phyloP scores from a whole-genome alignment of 2,329 filamentous ascomycete species.

The Scedosporium boydii region DNA sequence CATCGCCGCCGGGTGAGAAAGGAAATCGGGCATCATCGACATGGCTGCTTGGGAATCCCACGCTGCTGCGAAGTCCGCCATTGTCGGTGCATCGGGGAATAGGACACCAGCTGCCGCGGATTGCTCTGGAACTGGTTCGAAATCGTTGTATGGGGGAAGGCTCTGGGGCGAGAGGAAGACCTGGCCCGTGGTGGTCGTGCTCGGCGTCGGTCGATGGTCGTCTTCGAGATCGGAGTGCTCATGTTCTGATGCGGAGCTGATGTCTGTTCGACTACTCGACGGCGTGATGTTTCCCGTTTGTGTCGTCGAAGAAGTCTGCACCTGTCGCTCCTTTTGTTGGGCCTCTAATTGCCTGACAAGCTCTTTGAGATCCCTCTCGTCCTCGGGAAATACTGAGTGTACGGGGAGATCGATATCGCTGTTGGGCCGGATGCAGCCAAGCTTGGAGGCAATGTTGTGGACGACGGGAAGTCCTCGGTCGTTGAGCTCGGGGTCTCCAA shows the following conservation, averaged over 20 bases:
- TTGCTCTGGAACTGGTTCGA: conserved; percentile 21
- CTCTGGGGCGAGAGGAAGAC: conserved; percentile 46
- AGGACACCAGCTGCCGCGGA: conserved; percentile 20
- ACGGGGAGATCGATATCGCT: conserved; percentile 50
- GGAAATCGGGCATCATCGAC: conserved; percentile 26
- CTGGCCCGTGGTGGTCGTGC: conserved; percentile 32
- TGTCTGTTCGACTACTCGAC: conserved; percentile 16
- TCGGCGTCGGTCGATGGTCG: conserved; percentile 41
- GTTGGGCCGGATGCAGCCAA: conserved; percentile 54
- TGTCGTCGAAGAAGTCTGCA: conserved; percentile 19
- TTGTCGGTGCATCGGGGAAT: conserved; percentile 24
- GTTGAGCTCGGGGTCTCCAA: conserved; percentile 55
- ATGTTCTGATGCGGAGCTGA: conserved; percentile 40
- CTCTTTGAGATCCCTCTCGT: conserved; percentile 47
- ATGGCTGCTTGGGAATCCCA: conserved; percentile 16
- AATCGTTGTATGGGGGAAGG: conserved; percentile 33
- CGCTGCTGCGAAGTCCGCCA: conserved; percentile 19
- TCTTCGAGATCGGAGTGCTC: conserved; percentile 47
- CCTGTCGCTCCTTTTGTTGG: conserved; percentile 30
- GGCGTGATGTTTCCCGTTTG: conserved; percentile 15
- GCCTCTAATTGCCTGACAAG: conserved; percentile 45
- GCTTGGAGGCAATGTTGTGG: conserved; percentile 54
- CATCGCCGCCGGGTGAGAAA: conserved; percentile 29
- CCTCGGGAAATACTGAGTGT: conserved; percentile 51
- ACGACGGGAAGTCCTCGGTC: conserved; percentile 54